A percentile compares a stretch with the other conserved stretches of the same genome.
Conservation (phyloP, 2,329 filamentous ascomycete genomes). For the Ophiostoma triangulosporum region DNA sequence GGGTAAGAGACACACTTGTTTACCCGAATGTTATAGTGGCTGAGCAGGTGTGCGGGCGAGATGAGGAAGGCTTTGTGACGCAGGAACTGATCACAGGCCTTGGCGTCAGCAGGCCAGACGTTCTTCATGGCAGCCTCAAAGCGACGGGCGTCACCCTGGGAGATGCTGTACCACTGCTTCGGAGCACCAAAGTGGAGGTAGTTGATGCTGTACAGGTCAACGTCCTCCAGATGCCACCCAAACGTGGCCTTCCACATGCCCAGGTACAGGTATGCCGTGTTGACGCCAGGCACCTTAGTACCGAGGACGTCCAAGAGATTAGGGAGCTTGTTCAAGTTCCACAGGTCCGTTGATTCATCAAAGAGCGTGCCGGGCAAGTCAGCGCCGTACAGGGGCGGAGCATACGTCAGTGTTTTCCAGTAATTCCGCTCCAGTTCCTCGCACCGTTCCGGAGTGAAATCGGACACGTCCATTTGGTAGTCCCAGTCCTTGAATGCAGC, state of each 20-base stretch:
- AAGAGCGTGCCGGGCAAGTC: constrained; percentile 95
- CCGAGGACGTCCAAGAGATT: constrained; percentile 90
- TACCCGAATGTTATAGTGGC: constrained; percentile 87
- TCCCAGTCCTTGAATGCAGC: constrained; percentile 83
- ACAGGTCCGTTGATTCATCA: constrained; percentile 65
- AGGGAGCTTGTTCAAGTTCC: constrained; percentile 91
- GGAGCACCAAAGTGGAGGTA: constrained; percentile 97
- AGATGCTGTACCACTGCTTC: constrained; percentile 99
- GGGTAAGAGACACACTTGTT: constrained; percentile 93
- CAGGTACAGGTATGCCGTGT: constrained; percentile 92
- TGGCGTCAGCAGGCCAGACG: constrained; percentile 89
- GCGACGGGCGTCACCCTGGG: constrained; percentile 79
- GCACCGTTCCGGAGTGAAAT: constrained; percentile 83
- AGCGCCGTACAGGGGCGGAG: constrained; percentile 85
- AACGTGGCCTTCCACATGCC: constrained; percentile 99
- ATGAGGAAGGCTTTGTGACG: constrained; percentile 97
- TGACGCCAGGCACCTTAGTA: constrained; percentile 92
- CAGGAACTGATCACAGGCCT: constrained; percentile 89
- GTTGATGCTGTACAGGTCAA: constrained; percentile 98
- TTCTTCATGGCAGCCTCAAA: constrained; percentile 94
- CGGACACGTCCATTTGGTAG: constrained; percentile 74
- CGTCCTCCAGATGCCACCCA: constrained; percentile 96
- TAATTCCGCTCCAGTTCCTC: constrained; percentile 90
- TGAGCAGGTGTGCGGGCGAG: constrained; percentile 74
- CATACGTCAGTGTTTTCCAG: constrained; percentile 95